Conservation (phyloP, 768 basidiomycete species). For the Boletus sp. region DNA sequence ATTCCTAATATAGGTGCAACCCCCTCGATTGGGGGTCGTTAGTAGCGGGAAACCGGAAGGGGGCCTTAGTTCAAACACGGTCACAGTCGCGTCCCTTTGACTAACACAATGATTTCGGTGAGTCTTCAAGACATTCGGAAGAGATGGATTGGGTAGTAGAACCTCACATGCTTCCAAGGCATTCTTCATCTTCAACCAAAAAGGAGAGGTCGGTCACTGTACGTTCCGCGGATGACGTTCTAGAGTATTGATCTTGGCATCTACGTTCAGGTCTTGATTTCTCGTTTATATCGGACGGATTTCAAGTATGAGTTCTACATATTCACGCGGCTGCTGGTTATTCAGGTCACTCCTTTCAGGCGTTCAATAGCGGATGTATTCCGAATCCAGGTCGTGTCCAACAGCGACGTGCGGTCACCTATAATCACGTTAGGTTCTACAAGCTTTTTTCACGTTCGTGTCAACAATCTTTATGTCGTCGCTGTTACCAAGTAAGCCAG, state of each 20-base stretch:
- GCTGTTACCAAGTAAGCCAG: constrained; percentile 86
- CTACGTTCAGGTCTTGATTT: constrained; percentile 78
- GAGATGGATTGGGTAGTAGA: not conserved
- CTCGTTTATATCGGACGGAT: constrained; percentile 92
- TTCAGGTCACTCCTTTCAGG: constrained; percentile 39
- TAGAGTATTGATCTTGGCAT: constrained; percentile 4
- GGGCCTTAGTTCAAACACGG: constrained; percentile 1
- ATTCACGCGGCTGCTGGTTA: not conserved
- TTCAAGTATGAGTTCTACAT: constrained; percentile 68
- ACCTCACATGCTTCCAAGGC: constrained; percentile 50
- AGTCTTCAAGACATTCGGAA: constrained; percentile 15
- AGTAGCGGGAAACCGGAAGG: too few relatives aligned
- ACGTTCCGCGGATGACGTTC: not conserved
- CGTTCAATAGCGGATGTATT: constrained; percentile 97
- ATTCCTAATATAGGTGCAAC: not conserved
- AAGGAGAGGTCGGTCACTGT: constrained; percentile 81
- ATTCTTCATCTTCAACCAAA: constrained; percentile 99
- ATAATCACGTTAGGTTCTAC: constrained; percentile 98
- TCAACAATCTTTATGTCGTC: constrained; percentile 94
- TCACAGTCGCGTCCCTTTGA: constrained; percentile 3
- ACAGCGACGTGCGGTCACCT: constrained; percentile 93
- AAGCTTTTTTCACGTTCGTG: constrained; percentile 96
- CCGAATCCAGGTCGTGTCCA: constrained; percentile 97
- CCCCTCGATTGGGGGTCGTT: constrained; percentile 11
- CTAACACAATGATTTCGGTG: constrained; percentile 45